Conservation (phyloP, 805 yeast species). For the Ogataea henricii region DNA sequence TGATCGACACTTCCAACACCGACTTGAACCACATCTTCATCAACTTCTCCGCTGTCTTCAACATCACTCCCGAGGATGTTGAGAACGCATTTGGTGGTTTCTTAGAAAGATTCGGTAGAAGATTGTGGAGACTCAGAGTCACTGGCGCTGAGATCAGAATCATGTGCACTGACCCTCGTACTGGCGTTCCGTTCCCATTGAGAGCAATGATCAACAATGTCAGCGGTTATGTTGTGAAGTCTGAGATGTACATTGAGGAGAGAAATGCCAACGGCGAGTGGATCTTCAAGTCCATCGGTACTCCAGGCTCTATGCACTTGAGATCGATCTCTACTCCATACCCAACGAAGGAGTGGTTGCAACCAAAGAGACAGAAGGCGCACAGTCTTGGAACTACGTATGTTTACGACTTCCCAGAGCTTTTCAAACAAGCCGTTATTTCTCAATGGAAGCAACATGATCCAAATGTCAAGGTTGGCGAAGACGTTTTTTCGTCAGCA, state of each 20-base stretch:
- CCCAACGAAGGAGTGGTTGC: conserved; percentile 96
- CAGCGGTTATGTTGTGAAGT: conserved; percentile 94
- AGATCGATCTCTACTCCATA: conserved; percentile 95
- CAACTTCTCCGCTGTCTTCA: conserved; percentile 94
- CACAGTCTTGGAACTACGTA: conserved; percentile 98
- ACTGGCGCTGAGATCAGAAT: conserved; percentile 98
- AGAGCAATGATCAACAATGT: conserved; percentile 96
- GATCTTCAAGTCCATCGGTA: conserved; percentile 94
- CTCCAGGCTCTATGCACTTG: conserved; percentile 96
- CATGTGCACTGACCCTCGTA: conserved; percentile 84
- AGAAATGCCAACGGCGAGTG: conserved; percentile 92
- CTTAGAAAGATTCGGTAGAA: conserved; percentile 95
- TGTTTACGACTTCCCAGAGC: conserved; percentile 98
- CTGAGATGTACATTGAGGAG: conserved; percentile 92
- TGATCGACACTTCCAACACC: conserved; percentile 90
- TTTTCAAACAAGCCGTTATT: conserved; percentile 89
- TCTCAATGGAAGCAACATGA: conserved; percentile 80
- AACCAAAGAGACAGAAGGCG: conserved; percentile 98
- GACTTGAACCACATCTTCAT: conserved; percentile 97
- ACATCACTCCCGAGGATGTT: conserved; percentile 91
- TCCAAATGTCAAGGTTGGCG: conserved; percentile 60
- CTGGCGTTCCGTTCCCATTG: conserved; percentile 91
- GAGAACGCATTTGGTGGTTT: conserved; percentile 98
- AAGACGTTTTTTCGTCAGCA: conserved; percentile 71
- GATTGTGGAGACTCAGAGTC: conserved; percentile 94